These are phyloP conservation scores for Mariannaea elegans DNA, from an alignment of 2,329 filamentous ascomycete genomes.

Conservation along the genomic window DNA sequence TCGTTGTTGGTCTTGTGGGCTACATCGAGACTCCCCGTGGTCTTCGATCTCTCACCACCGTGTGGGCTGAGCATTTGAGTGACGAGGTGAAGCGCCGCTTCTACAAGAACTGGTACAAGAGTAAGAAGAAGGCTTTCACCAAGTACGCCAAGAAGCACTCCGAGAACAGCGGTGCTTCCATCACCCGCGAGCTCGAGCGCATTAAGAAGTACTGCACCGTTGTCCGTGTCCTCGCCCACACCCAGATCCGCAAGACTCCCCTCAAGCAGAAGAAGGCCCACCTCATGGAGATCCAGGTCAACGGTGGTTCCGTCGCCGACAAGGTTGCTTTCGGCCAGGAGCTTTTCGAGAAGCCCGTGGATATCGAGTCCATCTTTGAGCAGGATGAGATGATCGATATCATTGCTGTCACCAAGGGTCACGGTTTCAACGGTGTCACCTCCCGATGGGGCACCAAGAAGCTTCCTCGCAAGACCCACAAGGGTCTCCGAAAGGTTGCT, in stretches of 20 bases:
- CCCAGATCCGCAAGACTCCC: constrained; percentile 98
- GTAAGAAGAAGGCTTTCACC: constrained; percentile 99
- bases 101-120: constrained; percentile 99
- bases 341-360: constrained; percentile 99
- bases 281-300: constrained; percentile 99
- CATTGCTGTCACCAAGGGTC: constrained; percentile 99
- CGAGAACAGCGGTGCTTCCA: constrained; percentile 86
- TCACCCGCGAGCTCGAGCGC: constrained; percentile 98
- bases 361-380: constrained; percentile 95
- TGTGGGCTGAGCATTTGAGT: constrained; percentile 99
- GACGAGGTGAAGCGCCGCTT: constrained; percentile 99
- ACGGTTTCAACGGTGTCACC: constrained; percentile 98
- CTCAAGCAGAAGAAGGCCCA: constrained; percentile 99
- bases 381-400: constrained; percentile 99
- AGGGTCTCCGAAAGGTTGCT: constrained; percentile 99
- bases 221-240: constrained; percentile 98
- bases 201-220: constrained; percentile 99
- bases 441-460: constrained; percentile 99
- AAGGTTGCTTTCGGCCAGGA: constrained; percentile 96
- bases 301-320: constrained; percentile 93
- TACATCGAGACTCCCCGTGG: constrained; percentile 99
- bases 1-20: constrained; percentile 99
- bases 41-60: constrained; percentile 98
- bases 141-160: constrained; percentile 99
- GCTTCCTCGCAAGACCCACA: constrained; percentile 99